Base-by-base conservation (phyloP, 352 stramenopile genomes). In the Globisporangium iwayamae region DNA sequence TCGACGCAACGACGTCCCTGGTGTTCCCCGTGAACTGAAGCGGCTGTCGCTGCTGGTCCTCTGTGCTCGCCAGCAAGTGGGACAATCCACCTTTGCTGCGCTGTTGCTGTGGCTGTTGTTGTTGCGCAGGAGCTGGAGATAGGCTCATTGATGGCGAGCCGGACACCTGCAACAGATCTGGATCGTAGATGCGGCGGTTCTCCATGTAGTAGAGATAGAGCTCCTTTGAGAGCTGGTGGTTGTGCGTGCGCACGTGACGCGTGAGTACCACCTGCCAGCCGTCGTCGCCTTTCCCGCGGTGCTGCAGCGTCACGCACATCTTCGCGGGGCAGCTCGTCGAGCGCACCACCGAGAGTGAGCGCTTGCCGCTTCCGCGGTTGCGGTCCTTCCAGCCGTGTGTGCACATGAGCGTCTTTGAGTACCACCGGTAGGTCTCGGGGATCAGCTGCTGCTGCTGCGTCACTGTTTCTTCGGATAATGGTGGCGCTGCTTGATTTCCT, bases 341-440 rank as follows among this genome's bases (percentile, higher is more conserved):
- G 2, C 83, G 75, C 16, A 89, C 76, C 2, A 83, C 78, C 2
- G 78, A 75, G 10, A 79, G 76, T 3, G 77, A 72, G n/a, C 83
- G 81, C 66, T 93, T 93, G 0, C 83, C 81, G 30, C 65, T 86
- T 7, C 81, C 78, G 22, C 83, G 79, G 45, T 85, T 73, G 8
- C 83, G 79, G 46, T 86, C 71, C 63, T 91, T 91, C 83, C 83
- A 93, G 6, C 83, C 83, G 65, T 93, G 83, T 6, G 83, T 93
- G 55, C 83, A 93, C 70, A 88, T 87, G 39, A 93, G 73, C 36
- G 83, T 90, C 72, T 93, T 93, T 50, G 83, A 93, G 58, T 93
- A 93, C 83, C 83, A 93, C 52, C 78, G 75, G 62, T 74, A 86
- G 36, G 67, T 73, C 60, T 85, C 73, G 0, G 83, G 83, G 46